Base-by-base conservation (phyloP, 2,329 filamentous ascomycete species). In the Xylariales sp. region DNA sequence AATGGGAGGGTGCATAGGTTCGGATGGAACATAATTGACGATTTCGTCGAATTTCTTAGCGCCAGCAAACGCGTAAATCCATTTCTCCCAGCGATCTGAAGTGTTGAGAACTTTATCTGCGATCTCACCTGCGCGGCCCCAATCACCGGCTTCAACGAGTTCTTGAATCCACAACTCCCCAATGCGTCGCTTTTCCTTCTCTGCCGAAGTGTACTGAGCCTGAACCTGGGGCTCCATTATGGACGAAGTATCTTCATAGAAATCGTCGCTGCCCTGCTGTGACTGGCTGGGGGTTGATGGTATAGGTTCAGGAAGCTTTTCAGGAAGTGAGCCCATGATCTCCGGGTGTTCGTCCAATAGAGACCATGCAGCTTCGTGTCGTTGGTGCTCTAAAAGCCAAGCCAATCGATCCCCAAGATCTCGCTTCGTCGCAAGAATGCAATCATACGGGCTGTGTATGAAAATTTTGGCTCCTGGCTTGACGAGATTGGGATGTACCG, bases 371-470 rank as follows among this genome's bases (percentile, higher is more conserved):
- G 88, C 78, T 54, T 87, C 78, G 56, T 91, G 95, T 47, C 84
- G 82, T 39, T 86, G 77, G 46, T 84, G 87, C 44, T 91, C 86
- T 20, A 95, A 60, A 11, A 97, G 71, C 91, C 91, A 98, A 6
- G 74, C 70, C 16, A 97, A 69, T 55, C 95, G 89, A 62, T 98
- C 93, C 3, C 80, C 71, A 12, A 95, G 71, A 55, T 95, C 90
- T 51, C 93, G 76, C 58, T 90, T 90, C 3, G 93, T 88, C 1
- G 88, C 88, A 41, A 96, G 69, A n/a, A 97, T 84, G 54, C 90
- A 97, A 63, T 98, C 93, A 57, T 94, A 98, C 0, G 93, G 93
- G 53, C 89, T 96, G 55, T 95, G 89, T 29, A 98, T 88, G 59
- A 96, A 96, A 12, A 98, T 86, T 56, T 97, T 61, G 52, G 74